Evolutionary conservation across 1,284 basidiomycete species (phyloP), one percentile per base, ranked within the genome.

Genomic region (Ustilago loliicola): DNA sequence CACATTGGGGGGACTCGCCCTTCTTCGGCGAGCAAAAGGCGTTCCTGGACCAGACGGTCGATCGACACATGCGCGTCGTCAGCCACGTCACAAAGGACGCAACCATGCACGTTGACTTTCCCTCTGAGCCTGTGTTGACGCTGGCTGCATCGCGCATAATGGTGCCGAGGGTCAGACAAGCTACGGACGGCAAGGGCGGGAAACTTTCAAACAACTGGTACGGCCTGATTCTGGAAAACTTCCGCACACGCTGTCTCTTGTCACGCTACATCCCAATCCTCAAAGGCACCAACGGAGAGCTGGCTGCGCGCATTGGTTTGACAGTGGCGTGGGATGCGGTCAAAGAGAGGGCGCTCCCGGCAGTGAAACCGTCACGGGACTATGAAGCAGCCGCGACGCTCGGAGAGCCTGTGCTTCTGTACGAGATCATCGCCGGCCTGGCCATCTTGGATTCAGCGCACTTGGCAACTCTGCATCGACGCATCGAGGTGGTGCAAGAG

Each of bases 311-410:
- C 17, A 34, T 69, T 3, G 30, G 48, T 27, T 9, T 66, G 38
- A 69, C 45, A 4, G n/a, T n/a, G 0, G 72, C 66, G 15, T 61
- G 66, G 50, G 72, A 74, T 32, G 66, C 72, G 10, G 32, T 10
- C 13, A 66, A 74, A 27, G 34, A 36, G 6, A 42, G 8, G 10
- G 19, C 21, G 17, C 38, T 40, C 3, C 7, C 7, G 15, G 34
- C 34, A 19, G 7, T 40, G 11, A 19, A 40, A 19, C 34, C 4
- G 17, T 19, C 13, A 19, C 9, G 1, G 15, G 15, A 2, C 11
- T 17, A n/a, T 8, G 38, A 38, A 3, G 8, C 17, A 0, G 53
- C n/a, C 47, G 52, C 6, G 8, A 17, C 40, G 23, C 47, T 65
- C 10, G 21, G 3, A 3, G 7, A 23, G 7, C 30, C 59, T 4